phyloP scores from a whole-genome alignment of 1,284 basidiomycete genomes.

The Papiliotrema nemorosa region DNA sequence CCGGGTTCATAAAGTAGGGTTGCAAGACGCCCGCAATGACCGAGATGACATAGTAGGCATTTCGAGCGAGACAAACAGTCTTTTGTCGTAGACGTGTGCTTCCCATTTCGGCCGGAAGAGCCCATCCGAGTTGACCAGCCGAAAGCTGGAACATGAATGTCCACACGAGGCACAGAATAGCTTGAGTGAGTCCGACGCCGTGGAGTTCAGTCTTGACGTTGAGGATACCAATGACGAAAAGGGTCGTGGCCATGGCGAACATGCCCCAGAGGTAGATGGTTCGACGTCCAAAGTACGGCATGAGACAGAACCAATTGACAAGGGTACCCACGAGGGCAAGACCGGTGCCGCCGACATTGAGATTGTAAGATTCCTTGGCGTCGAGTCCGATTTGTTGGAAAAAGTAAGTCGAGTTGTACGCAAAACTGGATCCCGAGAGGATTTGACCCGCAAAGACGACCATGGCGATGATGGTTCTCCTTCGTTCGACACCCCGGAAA shows the following conservation, averaged over 20 bases:
- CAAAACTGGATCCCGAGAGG: too few relatives aligned
- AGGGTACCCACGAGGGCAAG: constrained; percentile 27
- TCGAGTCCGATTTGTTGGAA: constrained; percentile 41
- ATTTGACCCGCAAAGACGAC: too few relatives aligned
- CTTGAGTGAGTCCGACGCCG: too few relatives aligned
- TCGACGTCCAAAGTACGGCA: constrained; percentile 48
- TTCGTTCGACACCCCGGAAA: constrained; percentile 45
- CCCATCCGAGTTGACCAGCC: too few relatives aligned
- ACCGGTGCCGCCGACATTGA: constrained; percentile 37
- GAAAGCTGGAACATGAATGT: too few relatives aligned
- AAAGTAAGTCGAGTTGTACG: constrained; percentile 33
- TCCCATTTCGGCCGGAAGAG: too few relatives aligned
- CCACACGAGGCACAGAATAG: too few relatives aligned
- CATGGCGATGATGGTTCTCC: constrained; percentile 50
- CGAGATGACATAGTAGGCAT: neutral
- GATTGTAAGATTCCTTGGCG: constrained; percentile 34
- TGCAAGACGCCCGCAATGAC: neutral
- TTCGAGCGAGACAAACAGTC: neutral
- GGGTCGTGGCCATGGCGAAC: constrained; percentile 1
- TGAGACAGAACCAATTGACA: constrained; percentile 32
- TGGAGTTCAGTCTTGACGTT: too few relatives aligned
- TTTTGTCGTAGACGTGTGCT: neutral
- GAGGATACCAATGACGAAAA: constrained; percentile 6
- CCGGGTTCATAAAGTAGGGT: neutral
- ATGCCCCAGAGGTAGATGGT: constrained; percentile 50